Conservation (phyloP, 2,329 filamentous ascomycete genomes). For the Cytospora piceae region DNA sequence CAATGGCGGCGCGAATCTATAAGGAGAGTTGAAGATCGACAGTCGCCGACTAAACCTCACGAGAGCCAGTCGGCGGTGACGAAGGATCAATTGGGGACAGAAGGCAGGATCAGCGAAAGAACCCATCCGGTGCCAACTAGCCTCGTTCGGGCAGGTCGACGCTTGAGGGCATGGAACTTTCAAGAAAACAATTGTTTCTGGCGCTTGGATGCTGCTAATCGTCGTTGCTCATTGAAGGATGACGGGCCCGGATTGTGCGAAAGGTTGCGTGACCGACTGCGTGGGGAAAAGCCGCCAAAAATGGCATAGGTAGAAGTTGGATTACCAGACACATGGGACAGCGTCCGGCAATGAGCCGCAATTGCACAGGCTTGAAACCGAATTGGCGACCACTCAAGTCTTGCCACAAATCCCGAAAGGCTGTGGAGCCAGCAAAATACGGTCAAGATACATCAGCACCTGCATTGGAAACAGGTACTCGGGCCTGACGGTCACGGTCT, state of each 20-base stretch:
- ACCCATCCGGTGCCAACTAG: background rate
- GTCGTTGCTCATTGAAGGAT: background rate
- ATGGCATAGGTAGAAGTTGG: background rate
- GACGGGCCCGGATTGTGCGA: background rate
- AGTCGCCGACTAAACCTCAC: background rate
- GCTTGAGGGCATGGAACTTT: background rate
- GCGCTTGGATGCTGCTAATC: background rate
- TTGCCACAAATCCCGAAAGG: slow-evolving; percentile 19
- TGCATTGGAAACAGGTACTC: slow-evolving; percentile 18
- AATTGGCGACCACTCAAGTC: slow-evolving; percentile 12
- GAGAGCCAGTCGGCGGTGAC: slow-evolving; percentile 4
- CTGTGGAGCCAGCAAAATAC: slow-evolving; percentile 5
- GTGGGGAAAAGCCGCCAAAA: background rate
- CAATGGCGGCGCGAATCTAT: background rate
- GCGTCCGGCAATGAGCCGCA: slow-evolving; percentile 1
- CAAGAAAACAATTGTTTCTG: background rate
- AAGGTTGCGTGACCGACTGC: background rate
- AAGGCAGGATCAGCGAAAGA: background rate
- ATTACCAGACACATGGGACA: slow-evolving; percentile 16
- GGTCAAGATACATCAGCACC: slow-evolving; percentile 6
- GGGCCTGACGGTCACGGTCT: slow-evolving; percentile 10
- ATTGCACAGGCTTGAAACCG: background rate
- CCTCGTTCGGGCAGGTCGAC: background rate
- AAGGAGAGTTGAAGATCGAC: background rate
- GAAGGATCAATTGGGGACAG: background rate